Evolutionary conservation across 495 filamentous ascomycete species (phyloP), one percentile per base, ranked within the genome.

Genomic region (Hyaloscypha finlandica): DNA sequence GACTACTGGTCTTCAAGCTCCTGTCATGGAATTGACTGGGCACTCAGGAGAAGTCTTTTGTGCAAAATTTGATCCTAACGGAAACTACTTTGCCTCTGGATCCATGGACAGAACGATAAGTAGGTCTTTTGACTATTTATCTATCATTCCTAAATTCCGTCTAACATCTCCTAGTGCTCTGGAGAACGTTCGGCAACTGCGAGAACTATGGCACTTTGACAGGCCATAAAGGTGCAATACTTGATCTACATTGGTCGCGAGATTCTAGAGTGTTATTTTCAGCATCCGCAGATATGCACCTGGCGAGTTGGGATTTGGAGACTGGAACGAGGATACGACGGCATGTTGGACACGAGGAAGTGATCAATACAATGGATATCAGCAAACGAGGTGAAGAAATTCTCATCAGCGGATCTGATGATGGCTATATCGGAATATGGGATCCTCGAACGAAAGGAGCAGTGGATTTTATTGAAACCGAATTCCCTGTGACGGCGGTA

Each of bases 161-260:
- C 69, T 74, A 64, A 79, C 29, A 33, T 1, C 0, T 5, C 4
- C 19, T 59, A 97, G 92, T 97, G 76, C 84, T 99, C 31, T 99
- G 95, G 95, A 87, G 90, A 73, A 94, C 93, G 8, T 92, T 90
- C 67, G 95, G 93, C 69, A 83, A 92, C 72, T 97, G 94, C 74
- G 91, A 95, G 73, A 99, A 98, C 78, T 97, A 97, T 72, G 92
- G 94, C 68, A 80, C 89, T 42, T 80, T 99, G 30, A 91, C 78
- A 19, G 96, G 96, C 16, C 95, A 99, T 79, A 90, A 90, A 77
- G 92, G 92, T 51, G 94, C 94, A 16, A 78, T 99, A 31, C 83
- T 97, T 22, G 96, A 98, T 77, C 82, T 99, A 30, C 91, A 95
- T 74, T 99, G 96, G 96, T 96, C 95, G 6, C 90, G 95, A 76